phyloP scores from a whole-genome alignment of 1,284 basidiomycete species.

The Sporisorium exsertum region DNA sequence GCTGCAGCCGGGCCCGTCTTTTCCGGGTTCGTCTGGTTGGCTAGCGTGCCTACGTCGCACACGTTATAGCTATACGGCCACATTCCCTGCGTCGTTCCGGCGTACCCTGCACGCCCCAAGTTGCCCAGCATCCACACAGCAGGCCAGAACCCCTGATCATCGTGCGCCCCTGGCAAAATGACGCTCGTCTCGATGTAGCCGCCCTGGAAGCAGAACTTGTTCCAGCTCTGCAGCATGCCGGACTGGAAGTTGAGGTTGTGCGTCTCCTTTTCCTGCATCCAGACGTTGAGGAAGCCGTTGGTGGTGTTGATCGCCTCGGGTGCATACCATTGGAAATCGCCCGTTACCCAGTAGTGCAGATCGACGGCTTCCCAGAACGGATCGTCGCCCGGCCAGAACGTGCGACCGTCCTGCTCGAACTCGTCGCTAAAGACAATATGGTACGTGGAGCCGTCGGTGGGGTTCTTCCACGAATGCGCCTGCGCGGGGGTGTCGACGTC shows the following conservation, averaged over 20 bases:
- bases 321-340: slow-evolving; percentile 67
- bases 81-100: slow-evolving; percentile 61
- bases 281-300: slow-evolving; percentile 50
- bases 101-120: slow-evolving; percentile 59
- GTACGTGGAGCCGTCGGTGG: slow-evolving; percentile 23
- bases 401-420: slow-evolving; percentile 76
- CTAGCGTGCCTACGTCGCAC: slow-evolving; percentile 62
- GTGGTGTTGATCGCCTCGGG: slow-evolving; percentile 60
- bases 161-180: slow-evolving; percentile 48
- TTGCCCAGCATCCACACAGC: slow-evolving; percentile 61
- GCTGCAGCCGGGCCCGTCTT: slow-evolving; percentile 41
- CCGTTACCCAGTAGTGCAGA: slow-evolving; percentile 49
- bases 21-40: slow-evolving; percentile 54
- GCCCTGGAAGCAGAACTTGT: slow-evolving; percentile 66
- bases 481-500: slow-evolving; percentile 43
- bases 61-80: slow-evolving; percentile 69
- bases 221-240: slow-evolving; percentile 65
- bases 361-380: slow-evolving; percentile 65
- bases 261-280: slow-evolving; percentile 36
- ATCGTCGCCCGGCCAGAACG: slow-evolving; percentile 70
- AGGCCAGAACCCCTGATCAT: slow-evolving; percentile 71
- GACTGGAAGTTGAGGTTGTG: slow-evolving; percentile 63
- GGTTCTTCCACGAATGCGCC: slow-evolving; percentile 27
- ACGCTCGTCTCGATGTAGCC: slow-evolving; percentile 54
- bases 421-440: slow-evolving; percentile 80